Evolutionary conservation across 1,139 yeast species (phyloP).

Genomic region (Meyerozyma smithsonii): DNA sequence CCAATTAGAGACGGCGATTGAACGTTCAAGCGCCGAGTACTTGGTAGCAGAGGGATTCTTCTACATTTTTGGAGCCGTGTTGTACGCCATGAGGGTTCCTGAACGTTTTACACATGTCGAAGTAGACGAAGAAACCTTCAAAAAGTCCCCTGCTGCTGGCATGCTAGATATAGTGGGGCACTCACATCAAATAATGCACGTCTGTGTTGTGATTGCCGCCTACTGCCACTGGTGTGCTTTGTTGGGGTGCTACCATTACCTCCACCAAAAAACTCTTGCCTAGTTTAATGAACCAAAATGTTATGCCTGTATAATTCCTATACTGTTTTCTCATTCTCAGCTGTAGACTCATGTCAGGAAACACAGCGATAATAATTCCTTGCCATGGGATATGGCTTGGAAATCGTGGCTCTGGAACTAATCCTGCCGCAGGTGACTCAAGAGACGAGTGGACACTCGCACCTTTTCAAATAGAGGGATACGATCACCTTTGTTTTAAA

Average conservation of each 20-base stretch:
- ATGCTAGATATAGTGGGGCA: conserved; percentile 70
- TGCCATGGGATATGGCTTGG: conserved; percentile 65
- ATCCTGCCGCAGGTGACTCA: conserved; percentile 26
- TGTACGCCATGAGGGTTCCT: conserved; percentile 77
- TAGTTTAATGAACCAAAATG: neutral
- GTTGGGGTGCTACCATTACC: conserved; percentile 51
- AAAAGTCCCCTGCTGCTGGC: conserved; percentile 19
- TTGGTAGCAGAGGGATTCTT: conserved; percentile 63
- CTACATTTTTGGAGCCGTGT: conserved; percentile 72
- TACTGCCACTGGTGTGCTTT: conserved; percentile 68
- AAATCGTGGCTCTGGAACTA: conserved; percentile 13
- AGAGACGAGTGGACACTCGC: conserved; percentile 60
- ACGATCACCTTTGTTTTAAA: conserved; percentile 63
- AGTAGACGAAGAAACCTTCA: conserved; percentile 14
- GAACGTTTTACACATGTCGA: conserved; percentile 66
- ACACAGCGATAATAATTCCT: conserved; percentile 49
- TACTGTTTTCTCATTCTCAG: neutral
- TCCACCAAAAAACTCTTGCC: conserved; percentile 25
- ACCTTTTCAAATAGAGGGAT: conserved; percentile 63
- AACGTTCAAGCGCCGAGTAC: conserved; percentile 56
- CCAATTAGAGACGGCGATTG: conserved; percentile 36
- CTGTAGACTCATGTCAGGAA: neutral
- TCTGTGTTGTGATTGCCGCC: conserved; percentile 79
- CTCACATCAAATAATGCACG: conserved; percentile 85
- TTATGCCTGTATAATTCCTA: neutral